Percentiles rank a stretch among this genome's conserved stretches.
Conservation (phyloP, 495 filamentous ascomycete species). For the Sordaria brevicollis region DNA sequence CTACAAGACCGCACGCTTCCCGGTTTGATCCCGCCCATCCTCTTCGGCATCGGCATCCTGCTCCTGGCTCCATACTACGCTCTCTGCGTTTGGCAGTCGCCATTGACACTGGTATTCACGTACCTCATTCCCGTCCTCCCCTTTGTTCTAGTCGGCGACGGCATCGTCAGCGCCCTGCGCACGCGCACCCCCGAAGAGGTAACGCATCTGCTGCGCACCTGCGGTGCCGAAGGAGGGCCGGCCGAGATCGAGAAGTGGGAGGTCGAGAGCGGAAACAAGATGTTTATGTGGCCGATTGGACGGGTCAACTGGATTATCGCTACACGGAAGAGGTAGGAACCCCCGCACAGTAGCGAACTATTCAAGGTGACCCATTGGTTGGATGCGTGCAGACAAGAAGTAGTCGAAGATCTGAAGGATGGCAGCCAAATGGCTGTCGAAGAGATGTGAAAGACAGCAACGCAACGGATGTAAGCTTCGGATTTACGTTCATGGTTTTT, state of each 20-base stretch:
- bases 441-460: no score
- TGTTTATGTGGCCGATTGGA: slow-evolving; percentile 40
- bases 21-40: slow-evolving; percentile 42
- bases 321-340: slow-evolving; percentile 15
- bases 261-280: slow-evolving; percentile 39
- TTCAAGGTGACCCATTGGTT: background rate
- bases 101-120: slow-evolving; percentile 50
- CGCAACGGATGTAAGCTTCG: no score
- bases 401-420: no score
- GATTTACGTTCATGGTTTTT: no score
- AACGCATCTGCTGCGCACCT: slow-evolving; percentile 41
- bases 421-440: no score
- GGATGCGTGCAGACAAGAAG: background rate
- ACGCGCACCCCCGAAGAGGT: slow-evolving; percentile 57
- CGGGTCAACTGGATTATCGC: slow-evolving; percentile 41
- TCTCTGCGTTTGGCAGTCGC: slow-evolving; percentile 36
- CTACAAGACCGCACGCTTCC: slow-evolving; percentile 50
- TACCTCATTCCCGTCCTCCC: slow-evolving; percentile 56
- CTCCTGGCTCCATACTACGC: slow-evolving; percentile 49
- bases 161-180: slow-evolving; percentile 51
- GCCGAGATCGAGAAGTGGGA: slow-evolving; percentile 37
- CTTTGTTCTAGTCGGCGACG: slow-evolving; percentile 55
- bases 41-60: slow-evolving; percentile 45
- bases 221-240: slow-evolving; percentile 30
- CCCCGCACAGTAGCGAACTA: background rate